Evolutionary conservation across 208 protist species (phyloP).

Genomic region (Jaenimonas drosophilae): DNA sequence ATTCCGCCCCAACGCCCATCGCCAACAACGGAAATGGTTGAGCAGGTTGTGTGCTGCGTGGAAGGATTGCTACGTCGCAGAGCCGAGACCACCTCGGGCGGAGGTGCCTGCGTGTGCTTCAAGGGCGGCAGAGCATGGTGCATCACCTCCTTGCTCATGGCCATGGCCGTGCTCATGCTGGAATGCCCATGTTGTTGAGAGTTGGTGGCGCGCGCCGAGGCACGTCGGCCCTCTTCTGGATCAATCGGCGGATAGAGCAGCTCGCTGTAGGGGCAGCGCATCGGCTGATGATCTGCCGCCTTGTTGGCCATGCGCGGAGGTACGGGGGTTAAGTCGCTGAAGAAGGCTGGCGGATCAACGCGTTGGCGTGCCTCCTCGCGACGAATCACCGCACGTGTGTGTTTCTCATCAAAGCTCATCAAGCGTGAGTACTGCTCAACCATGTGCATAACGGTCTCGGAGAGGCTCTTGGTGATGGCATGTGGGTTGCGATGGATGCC

Average conservation of each 20-base stretch:
- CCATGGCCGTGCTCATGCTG: neutral
- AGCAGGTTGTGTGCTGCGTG: slow-evolving; percentile 4
- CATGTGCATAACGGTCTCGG: slow-evolving; percentile 30
- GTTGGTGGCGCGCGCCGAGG: neutral
- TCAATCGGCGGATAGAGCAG: slow-evolving; percentile 1
- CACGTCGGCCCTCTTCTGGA: neutral
- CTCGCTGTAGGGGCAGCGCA: neutral
- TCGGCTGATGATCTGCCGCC: neutral
- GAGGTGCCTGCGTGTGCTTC: neutral
- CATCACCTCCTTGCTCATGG: too few species aligned
- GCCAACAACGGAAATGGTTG: slow-evolving; percentile 24
- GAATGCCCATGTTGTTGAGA: neutral
- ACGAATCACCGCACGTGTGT: slow-evolving; percentile 18
- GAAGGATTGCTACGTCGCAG: slow-evolving; percentile 24
- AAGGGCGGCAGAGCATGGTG: neutral
- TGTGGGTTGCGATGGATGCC: slow-evolving; percentile 27
- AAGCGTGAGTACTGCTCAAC: slow-evolving; percentile 48
- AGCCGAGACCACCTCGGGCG: slow-evolving; percentile 3
- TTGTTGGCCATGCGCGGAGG: neutral
- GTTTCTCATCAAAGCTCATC: slow-evolving; percentile 25
- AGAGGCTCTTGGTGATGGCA: slow-evolving; percentile 9
- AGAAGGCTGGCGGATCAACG: slow-evolving; percentile 8
- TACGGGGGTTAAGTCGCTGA: slow-evolving; percentile 2
- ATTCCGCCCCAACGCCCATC: slow-evolving; percentile 33
- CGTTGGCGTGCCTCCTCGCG: slow-evolving; percentile 8